Conservation (phyloP, 768 basidiomycete species). For the Trametes meyenii region DNA sequence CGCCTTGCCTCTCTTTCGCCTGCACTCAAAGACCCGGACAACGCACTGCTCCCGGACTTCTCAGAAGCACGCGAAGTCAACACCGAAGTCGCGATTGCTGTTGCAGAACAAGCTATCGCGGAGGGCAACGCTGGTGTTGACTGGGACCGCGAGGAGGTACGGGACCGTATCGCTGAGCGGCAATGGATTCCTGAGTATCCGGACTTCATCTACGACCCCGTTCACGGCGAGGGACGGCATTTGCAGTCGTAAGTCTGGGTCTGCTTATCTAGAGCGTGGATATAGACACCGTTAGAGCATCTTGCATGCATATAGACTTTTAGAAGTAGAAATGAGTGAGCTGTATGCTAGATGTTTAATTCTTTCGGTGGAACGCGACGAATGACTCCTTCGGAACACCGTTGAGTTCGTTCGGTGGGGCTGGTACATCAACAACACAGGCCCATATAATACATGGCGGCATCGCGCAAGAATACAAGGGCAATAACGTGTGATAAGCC, state of each 20-base stretch:
- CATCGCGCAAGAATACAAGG: constrained; percentile 17
- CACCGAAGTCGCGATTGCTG: constrained; percentile 80
- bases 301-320: too few relatives aligned
- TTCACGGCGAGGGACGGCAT: constrained; percentile 1
- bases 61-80: constrained; percentile 72
- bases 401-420: neutral
- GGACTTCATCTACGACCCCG: constrained; percentile 62
- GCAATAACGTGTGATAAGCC: constrained; percentile 8
- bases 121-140: constrained; percentile 66
- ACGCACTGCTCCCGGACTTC: constrained; percentile 76
- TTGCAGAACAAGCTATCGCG: constrained; percentile 74
- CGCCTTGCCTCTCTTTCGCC: constrained; percentile 79
- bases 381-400: too few relatives aligned
- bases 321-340: too few relatives aligned
- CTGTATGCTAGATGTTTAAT: too few relatives aligned
- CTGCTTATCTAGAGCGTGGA: too few relatives aligned
- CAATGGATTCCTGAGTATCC: constrained; percentile 70
- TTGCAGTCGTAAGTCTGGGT: neutral
- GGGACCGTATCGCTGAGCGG: constrained; percentile 49
- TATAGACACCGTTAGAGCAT: too few relatives aligned
- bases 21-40: constrained; percentile 68
- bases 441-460: constrained; percentile 19
- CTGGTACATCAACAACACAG: neutral
- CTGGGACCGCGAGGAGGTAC: constrained; percentile 62
- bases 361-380: too few relatives aligned